Base-by-base conservation (phyloP, 768 basidiomycete genomes). In the Postia placenta region DNA sequence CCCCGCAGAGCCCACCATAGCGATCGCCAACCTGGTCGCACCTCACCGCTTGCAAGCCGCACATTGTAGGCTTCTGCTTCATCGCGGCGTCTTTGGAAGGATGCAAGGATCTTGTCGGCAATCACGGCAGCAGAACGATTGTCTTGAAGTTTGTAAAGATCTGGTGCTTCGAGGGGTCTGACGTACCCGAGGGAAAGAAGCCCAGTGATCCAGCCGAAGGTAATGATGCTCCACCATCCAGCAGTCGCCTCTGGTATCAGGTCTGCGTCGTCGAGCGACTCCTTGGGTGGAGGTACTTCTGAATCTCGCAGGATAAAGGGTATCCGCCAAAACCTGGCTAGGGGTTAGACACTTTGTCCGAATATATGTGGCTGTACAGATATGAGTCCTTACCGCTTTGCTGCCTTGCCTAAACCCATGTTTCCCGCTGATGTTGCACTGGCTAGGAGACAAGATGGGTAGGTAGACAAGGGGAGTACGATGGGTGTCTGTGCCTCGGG, bases 91-190 rank as follows among this genome's bases (percentile, higher is more conserved):
- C 70, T 64, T 19, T 82, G 78, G 59, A 85, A 92, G 0, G 86
- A 86, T 2, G 64, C 64, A 17, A 76, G 70, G 35, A 95, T 85
- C 28, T 73, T 68, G 1, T 78, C 68, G 2, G 87, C 85, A 33
- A 92, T 78, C 14, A 67, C 58, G 1, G 70, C 74, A 0, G 91
- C 76, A 1, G 77, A 71, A 22, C 81, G 77, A 19, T 76, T 63
- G 30, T 81, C 76, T 50, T 81, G 81, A 22, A 93, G 78, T 64
- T 80, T 86, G 73, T 84, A 93, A 3, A 94, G 71, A 65, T 94
- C 92, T 0, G 84, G 67, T 0, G 83, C 81, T 59, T 92, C 85
- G 2, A 95, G 74, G 1, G 92, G 87, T 6, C 92, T 78, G 6
- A 80, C 75, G 59, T 91, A 92, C 6, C 92, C 92, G 11, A 92